Conservation (phyloP, 371 early-diverging fungal species). For the Batkoa obscura region DNA sequence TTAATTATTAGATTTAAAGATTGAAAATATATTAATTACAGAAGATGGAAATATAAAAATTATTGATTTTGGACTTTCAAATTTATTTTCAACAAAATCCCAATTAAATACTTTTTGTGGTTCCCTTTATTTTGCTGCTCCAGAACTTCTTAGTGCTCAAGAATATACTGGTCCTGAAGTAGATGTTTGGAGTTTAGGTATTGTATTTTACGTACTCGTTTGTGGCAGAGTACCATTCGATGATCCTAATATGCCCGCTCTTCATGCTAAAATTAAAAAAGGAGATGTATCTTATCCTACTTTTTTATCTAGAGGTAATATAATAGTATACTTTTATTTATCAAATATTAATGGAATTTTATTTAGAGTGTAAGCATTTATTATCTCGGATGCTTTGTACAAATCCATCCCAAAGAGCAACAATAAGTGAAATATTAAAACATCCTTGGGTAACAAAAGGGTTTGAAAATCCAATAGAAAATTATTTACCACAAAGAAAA, state of each 20-base stretch:
- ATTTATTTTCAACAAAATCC: constrained; percentile 63
- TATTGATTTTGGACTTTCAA: constrained; percentile 93
- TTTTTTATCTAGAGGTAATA: constrained; percentile 25
- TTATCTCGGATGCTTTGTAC: constrained; percentile 63
- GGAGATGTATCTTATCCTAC: constrained; percentile 57
- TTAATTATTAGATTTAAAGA: constrained; percentile 57
- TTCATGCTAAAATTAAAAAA: constrained; percentile 87
- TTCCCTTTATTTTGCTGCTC: constrained; percentile 92
- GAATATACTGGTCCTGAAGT: constrained; percentile 88
- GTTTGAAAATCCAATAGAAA: constrained; percentile 40
- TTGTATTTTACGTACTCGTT: constrained; percentile 85
- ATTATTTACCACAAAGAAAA: constrained; percentile 39
- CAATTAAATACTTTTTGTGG: constrained; percentile 86
- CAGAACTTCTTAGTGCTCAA: constrained; percentile 76
- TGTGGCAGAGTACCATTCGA: constrained; percentile 94
- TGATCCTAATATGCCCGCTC: constrained; percentile 65
- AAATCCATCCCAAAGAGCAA: constrained; percentile 51
- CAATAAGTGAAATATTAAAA: constrained; percentile 47
- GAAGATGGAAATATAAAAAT: constrained; percentile 65
- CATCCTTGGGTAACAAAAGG: constrained; percentile 81
- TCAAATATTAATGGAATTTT: background rate
- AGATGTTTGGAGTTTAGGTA: constrained; percentile 92
- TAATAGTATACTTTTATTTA: background rate
- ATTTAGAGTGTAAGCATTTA: constrained; percentile 53
- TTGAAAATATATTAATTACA: constrained; percentile 86